These are phyloP conservation scores for Deinandra increscens DNA, from an alignment of 129 eudicot species.

Conservation along the genomic window DNA sequence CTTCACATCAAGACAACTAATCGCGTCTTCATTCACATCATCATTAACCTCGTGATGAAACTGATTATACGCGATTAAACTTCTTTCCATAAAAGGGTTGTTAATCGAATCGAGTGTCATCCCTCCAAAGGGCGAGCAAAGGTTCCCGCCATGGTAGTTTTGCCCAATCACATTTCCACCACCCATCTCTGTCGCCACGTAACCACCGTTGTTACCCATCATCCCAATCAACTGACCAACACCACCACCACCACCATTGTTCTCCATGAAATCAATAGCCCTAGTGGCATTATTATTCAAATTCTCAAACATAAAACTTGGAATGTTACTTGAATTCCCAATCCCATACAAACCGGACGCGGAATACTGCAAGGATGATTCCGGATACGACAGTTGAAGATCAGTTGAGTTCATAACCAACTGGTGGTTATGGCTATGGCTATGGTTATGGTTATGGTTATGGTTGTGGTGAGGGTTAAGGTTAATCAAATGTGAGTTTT, in stretches of 20 bases:
- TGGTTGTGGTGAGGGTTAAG: not conserved
- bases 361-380: conserved; percentile 44
- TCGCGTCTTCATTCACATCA: conserved; percentile 33
- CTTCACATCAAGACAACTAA: conserved; percentile 51
- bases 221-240: conserved; percentile 34
- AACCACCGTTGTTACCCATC: conserved; percentile 32
- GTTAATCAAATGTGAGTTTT: conserved; percentile 22
- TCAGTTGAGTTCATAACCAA: conserved; percentile 44
- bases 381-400: conserved; percentile 64
- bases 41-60: no score
- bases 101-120: conserved; percentile 42
- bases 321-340: conserved; percentile 39
- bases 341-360: conserved; percentile 36
- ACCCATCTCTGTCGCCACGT: conserved; percentile 27
- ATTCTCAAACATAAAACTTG: conserved; percentile 39
- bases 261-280: conserved; percentile 64
- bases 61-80: conserved; percentile 45
- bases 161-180: conserved; percentile 32
- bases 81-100: conserved; percentile 46
- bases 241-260: conserved; percentile 32
- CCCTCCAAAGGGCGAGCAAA: conserved; percentile 58
- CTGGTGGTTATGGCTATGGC: conserved; percentile 21
- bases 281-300: conserved; percentile 23
- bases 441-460: conserved; percentile 13
- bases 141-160: conserved; percentile 23